Evolutionary conservation across 768 basidiomycete species (phyloP).

Genomic region (Roridomyces roridus): DNA sequence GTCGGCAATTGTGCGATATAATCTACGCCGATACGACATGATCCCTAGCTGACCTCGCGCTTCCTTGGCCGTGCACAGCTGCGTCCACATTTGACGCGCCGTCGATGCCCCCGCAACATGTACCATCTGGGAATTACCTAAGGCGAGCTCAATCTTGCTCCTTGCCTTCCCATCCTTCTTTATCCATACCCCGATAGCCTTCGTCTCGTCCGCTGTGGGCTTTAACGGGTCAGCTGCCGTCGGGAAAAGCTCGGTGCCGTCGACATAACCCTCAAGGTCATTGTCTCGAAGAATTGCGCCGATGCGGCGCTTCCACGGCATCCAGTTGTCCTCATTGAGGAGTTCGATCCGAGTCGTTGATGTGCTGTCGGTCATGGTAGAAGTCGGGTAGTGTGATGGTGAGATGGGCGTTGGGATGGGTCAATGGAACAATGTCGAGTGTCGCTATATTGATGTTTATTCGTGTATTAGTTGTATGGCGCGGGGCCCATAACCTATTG

Average conservation of each 20-base stretch:
- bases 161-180: no score
- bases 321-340: constrained; percentile 19
- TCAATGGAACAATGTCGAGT: not conserved
- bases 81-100: constrained; percentile 6
- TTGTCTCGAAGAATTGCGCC: constrained; percentile 13
- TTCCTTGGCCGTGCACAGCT: no score
- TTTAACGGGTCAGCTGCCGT: constrained; percentile 2
- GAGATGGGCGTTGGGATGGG: no score
- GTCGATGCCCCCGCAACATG: constrained; percentile 10
- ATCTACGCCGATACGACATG: no score
- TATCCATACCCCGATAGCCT: not conserved
- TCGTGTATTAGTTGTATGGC: not conserved
- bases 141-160: constrained; percentile 14
- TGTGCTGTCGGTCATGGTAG: constrained; percentile 11
- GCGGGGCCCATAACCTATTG: not conserved
- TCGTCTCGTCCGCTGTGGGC: constrained; percentile 12
- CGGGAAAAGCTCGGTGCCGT: constrained; percentile 9
- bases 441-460: not conserved
- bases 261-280: constrained; percentile 16
- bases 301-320: constrained; percentile 14
- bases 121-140: constrained; percentile 18
- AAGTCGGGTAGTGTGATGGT: not conserved
- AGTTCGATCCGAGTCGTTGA: constrained; percentile 15
- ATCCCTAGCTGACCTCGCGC: no score
- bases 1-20: no score